These are phyloP conservation scores for Pterocarpus macrocarpus DNA, from an alignment of 306 rosid species.

Conservation along the genomic window DNA sequence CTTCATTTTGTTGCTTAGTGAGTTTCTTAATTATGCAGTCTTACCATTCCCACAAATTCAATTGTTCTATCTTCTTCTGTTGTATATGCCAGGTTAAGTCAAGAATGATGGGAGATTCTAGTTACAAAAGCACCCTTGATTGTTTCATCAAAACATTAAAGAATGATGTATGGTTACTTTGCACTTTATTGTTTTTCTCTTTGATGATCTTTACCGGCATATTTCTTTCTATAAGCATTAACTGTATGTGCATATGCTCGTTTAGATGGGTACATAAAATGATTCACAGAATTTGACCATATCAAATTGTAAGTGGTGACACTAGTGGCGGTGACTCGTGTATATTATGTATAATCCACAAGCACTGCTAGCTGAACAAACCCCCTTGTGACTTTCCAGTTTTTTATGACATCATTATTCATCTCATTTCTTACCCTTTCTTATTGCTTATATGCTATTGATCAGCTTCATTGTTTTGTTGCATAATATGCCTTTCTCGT, in stretches of 20 bases:
- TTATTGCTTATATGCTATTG: neutral
- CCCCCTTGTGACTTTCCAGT: constrained; percentile 20
- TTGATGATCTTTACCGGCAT: neutral
- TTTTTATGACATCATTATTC: constrained; percentile 27
- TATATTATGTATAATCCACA: neutral
- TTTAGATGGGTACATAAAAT: constrained; percentile 3
- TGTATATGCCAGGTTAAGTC: constrained; percentile 84
- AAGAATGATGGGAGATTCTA: constrained; percentile 97
- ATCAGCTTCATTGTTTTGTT: neutral
- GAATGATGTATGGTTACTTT: constrained; percentile 75
- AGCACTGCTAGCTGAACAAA: constrained; percentile 8
- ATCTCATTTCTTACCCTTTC: neutral
- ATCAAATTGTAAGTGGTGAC: constrained; percentile 18
- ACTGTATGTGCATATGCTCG: neutral
- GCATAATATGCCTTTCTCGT: constrained; percentile 5
- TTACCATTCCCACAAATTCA: constrained; percentile 31
- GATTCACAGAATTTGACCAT: constrained; percentile 19
- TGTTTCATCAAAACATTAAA: constrained; percentile 88
- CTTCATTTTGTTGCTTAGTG: constrained; percentile 16
- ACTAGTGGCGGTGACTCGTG: constrained; percentile 12
- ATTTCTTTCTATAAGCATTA: constrained; percentile 20
- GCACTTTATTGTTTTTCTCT: constrained; percentile 17
- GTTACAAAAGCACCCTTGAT: constrained; percentile 90
- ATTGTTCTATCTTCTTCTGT: constrained; percentile 22
- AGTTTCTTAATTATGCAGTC: constrained; percentile 32